Conservation (phyloP, 2,329 filamentous ascomycete genomes). For the Fusarium newnesense region DNA sequence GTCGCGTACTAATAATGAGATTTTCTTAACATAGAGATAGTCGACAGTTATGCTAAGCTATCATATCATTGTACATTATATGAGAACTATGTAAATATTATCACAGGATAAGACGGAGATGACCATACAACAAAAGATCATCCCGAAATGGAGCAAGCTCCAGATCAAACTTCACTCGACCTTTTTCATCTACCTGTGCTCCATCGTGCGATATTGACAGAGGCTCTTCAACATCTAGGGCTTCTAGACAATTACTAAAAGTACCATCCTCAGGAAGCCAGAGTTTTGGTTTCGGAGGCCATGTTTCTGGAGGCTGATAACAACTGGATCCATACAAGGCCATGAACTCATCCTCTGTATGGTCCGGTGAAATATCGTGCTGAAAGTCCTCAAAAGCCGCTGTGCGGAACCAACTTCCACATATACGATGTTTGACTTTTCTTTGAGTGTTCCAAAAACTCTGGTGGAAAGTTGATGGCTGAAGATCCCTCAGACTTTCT, state of each 20-base stretch:
- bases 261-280: neutral
- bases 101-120: accelerated
- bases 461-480: accelerated
- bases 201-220: neutral
- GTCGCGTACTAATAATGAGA: accelerated
- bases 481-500: neutral
- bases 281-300: neutral
- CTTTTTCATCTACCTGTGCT: accelerated
- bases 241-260: accelerated
- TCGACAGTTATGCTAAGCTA: too few relatives aligned
- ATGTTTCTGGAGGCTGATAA: neutral
- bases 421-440: accelerated
- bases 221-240: accelerated
- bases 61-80: too few relatives aligned
- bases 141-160: neutral
- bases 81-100: too few relatives aligned
- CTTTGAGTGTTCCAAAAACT: accelerated
- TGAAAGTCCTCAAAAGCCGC: neutral
- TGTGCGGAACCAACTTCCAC: accelerated
- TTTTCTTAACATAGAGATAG: neutral
- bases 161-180: neutral
- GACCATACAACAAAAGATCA: accelerated
- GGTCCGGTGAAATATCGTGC: accelerated
- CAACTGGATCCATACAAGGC: neutral
- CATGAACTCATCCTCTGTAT: neutral